Evolutionary conservation across 2,329 filamentous ascomycete genomes (phyloP).

Genomic region (Aspergillus clavatus): DNA sequence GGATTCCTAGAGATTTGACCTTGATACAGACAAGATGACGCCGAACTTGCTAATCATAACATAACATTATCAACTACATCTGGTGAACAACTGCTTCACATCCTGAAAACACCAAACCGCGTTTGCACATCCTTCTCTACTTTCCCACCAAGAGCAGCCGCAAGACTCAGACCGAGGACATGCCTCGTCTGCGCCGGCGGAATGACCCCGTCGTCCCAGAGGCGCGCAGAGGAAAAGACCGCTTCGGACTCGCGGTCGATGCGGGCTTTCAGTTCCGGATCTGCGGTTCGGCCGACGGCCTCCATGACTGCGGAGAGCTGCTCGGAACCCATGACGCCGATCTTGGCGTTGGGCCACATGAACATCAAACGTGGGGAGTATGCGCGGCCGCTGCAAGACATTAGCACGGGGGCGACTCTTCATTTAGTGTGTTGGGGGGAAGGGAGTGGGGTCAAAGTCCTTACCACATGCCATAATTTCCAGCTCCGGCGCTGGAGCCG

Average conservation of each 20-base stretch:
- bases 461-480: conserved; percentile 95
- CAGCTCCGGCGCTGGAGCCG: conserved; percentile 87
- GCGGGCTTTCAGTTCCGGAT: conserved; percentile 72
- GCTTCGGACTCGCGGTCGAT: conserved; percentile 91
- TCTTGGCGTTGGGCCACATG: conserved; percentile 97
- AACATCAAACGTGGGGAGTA: conserved; percentile 89
- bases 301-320: conserved; percentile 92
- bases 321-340: conserved; percentile 93
- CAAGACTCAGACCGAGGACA: conserved; percentile 67
- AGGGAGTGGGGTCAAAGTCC: conserved; percentile 22
- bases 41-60: too few relatives aligned
- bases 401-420: conserved; percentile 5
- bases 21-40: too few relatives aligned
- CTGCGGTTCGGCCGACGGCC: conserved; percentile 77
- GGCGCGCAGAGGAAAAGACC: conserved; percentile 76
- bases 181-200: conserved; percentile 69
- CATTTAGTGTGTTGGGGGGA: neutral
- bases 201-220: conserved; percentile 89
- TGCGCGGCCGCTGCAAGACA: conserved; percentile 63
- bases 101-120: conserved; percentile 77
- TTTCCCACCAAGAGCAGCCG: conserved; percentile 65
- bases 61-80: too few relatives aligned
- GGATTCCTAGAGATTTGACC: too few relatives aligned
- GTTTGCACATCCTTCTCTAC: conserved; percentile 55
- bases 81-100: conserved; percentile 47